Evolutionary conservation across 2,329 filamentous ascomycete genomes (phyloP).

Genomic region (Ceratocystis cubensis): DNA sequence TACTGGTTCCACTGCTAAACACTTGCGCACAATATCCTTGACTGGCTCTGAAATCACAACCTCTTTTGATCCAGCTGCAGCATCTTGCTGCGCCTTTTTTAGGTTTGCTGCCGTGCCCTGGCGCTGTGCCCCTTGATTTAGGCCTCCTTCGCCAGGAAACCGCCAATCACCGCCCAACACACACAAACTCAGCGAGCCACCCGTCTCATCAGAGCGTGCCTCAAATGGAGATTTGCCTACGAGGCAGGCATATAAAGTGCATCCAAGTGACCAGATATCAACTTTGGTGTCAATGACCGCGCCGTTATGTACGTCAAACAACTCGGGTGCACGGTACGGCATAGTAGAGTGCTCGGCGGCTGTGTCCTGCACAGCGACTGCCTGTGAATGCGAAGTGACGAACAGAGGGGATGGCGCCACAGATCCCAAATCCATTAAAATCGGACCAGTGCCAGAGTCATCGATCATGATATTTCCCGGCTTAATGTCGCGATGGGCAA

Average conservation of each 20-base stretch:
- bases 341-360: slow-evolving; percentile 96
- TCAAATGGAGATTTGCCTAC: slow-evolving; percentile 97
- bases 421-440: slow-evolving; percentile 95
- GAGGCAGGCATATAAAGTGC: slow-evolving; percentile 93
- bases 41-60: slow-evolving; percentile 65
- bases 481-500: slow-evolving; percentile 94
- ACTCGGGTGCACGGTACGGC: slow-evolving; percentile 93
- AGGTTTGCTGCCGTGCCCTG: slow-evolving; percentile 28
- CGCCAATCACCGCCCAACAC: slow-evolving; percentile 90
- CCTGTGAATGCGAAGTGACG: slow-evolving; percentile 80
- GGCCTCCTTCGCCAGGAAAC: slow-evolving; percentile 75
- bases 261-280: slow-evolving; percentile 94
- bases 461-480: slow-evolving; percentile 99
- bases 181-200: slow-evolving; percentile 83
- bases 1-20: slow-evolving; percentile 71
- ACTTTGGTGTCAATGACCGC: slow-evolving; percentile 88
- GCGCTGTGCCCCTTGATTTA: slow-evolving; percentile 41
- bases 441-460: slow-evolving; percentile 74
- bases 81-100: slow-evolving; percentile 2
- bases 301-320: slow-evolving; percentile 95
- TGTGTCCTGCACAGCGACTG: slow-evolving; percentile 83
- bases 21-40: slow-evolving; percentile 75
- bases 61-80: slow-evolving; percentile 26
- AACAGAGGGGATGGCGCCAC: slow-evolving; percentile 75
- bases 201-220: slow-evolving; percentile 88